These are phyloP conservation scores for Monilinia fructicola DNA, from an alignment of 2,329 filamentous ascomycete species.

Conservation along the genomic window DNA sequence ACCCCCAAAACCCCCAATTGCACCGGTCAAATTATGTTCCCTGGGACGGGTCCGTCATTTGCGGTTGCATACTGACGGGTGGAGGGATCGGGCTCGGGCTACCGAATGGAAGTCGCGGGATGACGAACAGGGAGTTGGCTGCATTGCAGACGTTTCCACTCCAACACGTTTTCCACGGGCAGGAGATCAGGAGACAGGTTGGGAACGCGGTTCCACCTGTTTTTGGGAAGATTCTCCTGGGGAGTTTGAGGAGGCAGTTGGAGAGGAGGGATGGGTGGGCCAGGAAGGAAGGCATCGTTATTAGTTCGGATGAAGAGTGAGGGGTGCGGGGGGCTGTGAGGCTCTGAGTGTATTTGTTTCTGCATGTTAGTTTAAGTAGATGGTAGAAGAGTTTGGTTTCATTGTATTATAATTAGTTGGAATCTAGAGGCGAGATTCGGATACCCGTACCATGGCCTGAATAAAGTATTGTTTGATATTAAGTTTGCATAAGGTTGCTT, in stretches of 20 bases:
- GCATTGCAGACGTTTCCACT: constrained; percentile 67
- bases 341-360: neutral
- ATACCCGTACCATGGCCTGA: neutral
- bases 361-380: too few species aligned
- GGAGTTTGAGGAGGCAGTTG: constrained; percentile 16
- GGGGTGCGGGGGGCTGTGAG: neutral
- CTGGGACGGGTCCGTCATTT: constrained; percentile 49
- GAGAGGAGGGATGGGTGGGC: constrained; percentile 25
- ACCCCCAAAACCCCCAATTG: constrained; percentile 22
- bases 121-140: constrained; percentile 67
- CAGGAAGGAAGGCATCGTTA: neutral
- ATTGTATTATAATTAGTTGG: too few species aligned
- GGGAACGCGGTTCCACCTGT: constrained; percentile 74
- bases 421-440: neutral
- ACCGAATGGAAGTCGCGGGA: constrained; percentile 59
- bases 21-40: constrained; percentile 27
- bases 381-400: neutral
- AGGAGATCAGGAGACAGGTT: constrained; percentile 60
- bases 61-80: constrained; percentile 61
- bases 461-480: too few species aligned
- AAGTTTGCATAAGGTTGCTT: neutral
- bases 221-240: constrained; percentile 45
- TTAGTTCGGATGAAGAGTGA: constrained; percentile 14
- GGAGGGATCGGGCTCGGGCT: constrained; percentile 59
- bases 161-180: constrained; percentile 53